Evolutionary conservation across 2,329 filamentous ascomycete species (phyloP).

Genomic region (Fusarium bactridioides): DNA sequence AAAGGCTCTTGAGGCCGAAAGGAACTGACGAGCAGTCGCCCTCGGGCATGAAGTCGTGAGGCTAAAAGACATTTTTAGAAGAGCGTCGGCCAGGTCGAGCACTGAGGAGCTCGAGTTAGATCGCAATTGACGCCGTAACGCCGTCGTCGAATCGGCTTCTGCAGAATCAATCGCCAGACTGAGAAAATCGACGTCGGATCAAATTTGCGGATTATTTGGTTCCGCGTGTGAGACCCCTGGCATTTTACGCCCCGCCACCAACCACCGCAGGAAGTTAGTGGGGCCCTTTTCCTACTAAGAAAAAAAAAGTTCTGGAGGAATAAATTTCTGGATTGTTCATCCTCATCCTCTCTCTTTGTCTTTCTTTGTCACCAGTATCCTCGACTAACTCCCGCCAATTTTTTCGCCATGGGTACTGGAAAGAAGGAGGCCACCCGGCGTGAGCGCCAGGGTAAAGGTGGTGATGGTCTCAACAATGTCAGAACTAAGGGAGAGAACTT

Average conservation of each 20-base stretch:
- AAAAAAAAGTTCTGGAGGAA: slow-evolving; percentile 40
- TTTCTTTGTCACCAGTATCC: slow-evolving; percentile 28
- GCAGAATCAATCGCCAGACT: background rate
- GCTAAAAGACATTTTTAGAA: slow-evolving; percentile 42
- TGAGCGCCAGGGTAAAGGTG: slow-evolving; percentile 82
- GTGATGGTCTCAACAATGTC: slow-evolving; percentile 90
- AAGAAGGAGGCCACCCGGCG: slow-evolving; percentile 92
- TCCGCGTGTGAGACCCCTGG: slow-evolving; percentile 17
- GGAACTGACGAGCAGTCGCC: slow-evolving; percentile 39
- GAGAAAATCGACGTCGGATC: slow-evolving; percentile 39
- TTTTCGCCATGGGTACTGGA: slow-evolving; percentile 75
- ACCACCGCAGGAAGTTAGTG: slow-evolving; percentile 36
- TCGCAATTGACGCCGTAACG: slow-evolving; percentile 32
- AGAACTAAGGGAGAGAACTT: slow-evolving; percentile 98
- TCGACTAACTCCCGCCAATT: slow-evolving; percentile 33
- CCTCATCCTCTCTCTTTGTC: slow-evolving; percentile 29
- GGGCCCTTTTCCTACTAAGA: slow-evolving; percentile 32
- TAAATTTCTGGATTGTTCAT: slow-evolving; percentile 38
- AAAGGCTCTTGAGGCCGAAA: slow-evolving; percentile 43
- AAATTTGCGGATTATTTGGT: slow-evolving; percentile 40
- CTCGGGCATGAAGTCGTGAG: slow-evolving; percentile 38
- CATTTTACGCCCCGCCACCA: slow-evolving; percentile 33
- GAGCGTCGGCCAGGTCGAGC: slow-evolving; percentile 12
- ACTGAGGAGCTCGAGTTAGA: slow-evolving; percentile 8
- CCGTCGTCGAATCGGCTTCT: slow-evolving; percentile 23